Evolutionary conservation across 108 stramenopile genomes (phyloP), one percentile per base, ranked within the genome.

Genomic region (Nitzschia sp.): DNA sequence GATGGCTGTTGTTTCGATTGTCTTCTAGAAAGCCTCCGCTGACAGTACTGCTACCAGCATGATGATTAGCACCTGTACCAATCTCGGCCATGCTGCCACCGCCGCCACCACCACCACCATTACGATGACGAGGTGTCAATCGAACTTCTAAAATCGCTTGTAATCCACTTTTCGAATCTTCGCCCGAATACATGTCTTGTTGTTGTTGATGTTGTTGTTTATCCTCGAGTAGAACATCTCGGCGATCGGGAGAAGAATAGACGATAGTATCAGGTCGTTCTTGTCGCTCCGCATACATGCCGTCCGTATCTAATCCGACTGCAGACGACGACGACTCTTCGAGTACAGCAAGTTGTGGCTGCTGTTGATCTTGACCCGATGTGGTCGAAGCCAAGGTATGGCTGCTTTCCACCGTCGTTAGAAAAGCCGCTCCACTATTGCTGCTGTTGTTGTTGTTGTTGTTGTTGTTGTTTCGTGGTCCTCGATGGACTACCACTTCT

Each of bases 401-500:
- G 48, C 19, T 21, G 13, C 48, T 22, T 50, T 50, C 19, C 17
- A 50, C 19, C 16, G 21, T 50, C 19, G 21, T 4, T 50, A 50
- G n/a, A n/a, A n/a, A n/a, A n/a, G n/a, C n/a, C n/a, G n/a, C n/a
- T n/a, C n/a, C n/a, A n/a, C 4, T 16, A 50, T 50, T 50, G 19
- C 4, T 22, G 21, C 13, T 6, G 13, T 41, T 13, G 13, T 41
- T 41, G 38, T 41, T 41, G 38, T 41, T 41, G 48, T 50, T 11
- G 48, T 50, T 50, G 48, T 50, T 50, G 48, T 21, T 11, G 48
- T 21, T 50, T 11, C 21, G 48, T 50, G 19, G 4, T 50, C 48
- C 17, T 50, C 48, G 76, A 32, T 67, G 76, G 21, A 77, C 27
- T 6, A 82, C 81, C 16, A 83, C 75, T 74, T 83, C 82, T 22